Base-by-base conservation (phyloP, 1,139 yeast genomes). In the Saccharomyces hybrid region DNA sequence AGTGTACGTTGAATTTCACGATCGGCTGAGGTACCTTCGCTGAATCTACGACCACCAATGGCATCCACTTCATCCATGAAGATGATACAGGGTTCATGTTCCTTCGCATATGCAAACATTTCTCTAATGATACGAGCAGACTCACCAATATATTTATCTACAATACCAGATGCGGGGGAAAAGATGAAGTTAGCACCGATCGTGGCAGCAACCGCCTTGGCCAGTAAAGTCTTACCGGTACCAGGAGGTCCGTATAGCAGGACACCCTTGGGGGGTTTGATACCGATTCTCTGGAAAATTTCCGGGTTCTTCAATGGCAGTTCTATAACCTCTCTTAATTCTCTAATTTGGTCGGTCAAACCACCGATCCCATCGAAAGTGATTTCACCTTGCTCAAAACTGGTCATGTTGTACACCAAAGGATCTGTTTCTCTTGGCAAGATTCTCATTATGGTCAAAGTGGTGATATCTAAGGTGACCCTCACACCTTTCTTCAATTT, bases 31-130 rank as follows among this genome's bases (percentile, higher is more conserved):
- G 99, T 93, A 73, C 99, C 99, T 73, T 95, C 99, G 64, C 95
- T 84, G 73, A 95, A 95, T 73, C 99, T 83, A 65, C 99, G 83
- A 53, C 99, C 99, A 69, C 99, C 99, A 73, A 95, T 95, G 53
- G 99, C 99, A 76, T 95, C 99, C 59, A 95, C 84, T 78, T 95
- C 99, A 76, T 95, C 99, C 97, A 95, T 91, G 71, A 95, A 95
- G 63, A 95, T 95, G 70, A 95, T 93, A 75, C 99, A 95, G 20
- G 99, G 99, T 69, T 88, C 98, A 71, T 95, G 98, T 69, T 93
- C 99, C 70, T 84, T 90, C 52, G 99, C 99, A 73, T 95, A 95
- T 52, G 96, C 88, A 75, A 95, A 95, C 99, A 95, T 93, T 73
- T 95, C 99, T 75, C 99, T 83, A 63, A 95, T 90, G 69, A 95